These are phyloP conservation scores for Cutaneotrichosporon sp. DNA, from an alignment of 1,284 basidiomycete genomes.

Conservation along the genomic window DNA sequence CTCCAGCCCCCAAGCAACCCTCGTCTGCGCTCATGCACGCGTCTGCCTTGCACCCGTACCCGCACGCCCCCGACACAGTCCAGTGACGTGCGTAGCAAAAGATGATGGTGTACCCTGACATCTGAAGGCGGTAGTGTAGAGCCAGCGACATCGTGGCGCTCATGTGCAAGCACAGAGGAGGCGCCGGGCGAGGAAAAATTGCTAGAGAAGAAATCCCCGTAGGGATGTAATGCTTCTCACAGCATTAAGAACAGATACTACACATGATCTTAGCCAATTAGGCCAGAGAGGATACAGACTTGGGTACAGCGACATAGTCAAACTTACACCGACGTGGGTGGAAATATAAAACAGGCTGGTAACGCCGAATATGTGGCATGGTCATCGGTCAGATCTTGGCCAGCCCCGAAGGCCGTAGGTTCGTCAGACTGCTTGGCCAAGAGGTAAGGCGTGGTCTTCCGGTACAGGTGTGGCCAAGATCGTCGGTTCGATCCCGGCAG, in stretches of 20 bases:
- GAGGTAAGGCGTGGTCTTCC: slow-evolving; percentile 1
- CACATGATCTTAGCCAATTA: slow-evolving; percentile 56
- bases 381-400: no score
- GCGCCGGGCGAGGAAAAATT: slow-evolving; percentile 39
- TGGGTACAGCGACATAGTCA: background rate
- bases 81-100: slow-evolving; percentile 9
- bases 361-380: background rate
- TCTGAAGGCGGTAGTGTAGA: slow-evolving; percentile 31
- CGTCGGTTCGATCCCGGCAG: background rate
- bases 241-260: slow-evolving; percentile 54
- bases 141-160: slow-evolving; percentile 29
- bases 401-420: background rate
- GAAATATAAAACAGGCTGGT: background rate
- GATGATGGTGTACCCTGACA: slow-evolving; percentile 24
- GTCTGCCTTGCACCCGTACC: no score
- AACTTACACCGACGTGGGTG: no score
- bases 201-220: slow-evolving; percentile 42
- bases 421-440: background rate
- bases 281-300: slow-evolving; percentile 51
- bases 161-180: slow-evolving; percentile 29
- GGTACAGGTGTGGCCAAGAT: background rate
- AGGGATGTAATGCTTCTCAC: slow-evolving; percentile 46
- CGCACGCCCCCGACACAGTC: no score
- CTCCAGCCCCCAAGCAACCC: no score
- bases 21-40: no score